These are phyloP conservation scores for Inonotus obliquus DNA, from an alignment of 1,284 basidiomycete species.

Conservation along the genomic window DNA sequence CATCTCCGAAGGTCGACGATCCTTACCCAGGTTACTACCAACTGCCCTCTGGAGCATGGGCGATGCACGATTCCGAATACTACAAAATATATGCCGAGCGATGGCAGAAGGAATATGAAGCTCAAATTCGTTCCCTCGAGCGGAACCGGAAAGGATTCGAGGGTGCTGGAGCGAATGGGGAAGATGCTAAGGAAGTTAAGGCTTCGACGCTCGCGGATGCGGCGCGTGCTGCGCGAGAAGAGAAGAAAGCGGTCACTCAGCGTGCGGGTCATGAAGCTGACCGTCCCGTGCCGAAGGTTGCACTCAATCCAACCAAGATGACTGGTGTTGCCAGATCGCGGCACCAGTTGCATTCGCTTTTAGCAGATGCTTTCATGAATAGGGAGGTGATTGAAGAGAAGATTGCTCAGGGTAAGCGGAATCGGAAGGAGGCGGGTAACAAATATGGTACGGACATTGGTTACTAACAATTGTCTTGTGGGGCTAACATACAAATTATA, in stretches of 20 bases:
- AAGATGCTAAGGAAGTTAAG: slow-evolving; percentile 57
- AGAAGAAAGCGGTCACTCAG: slow-evolving; percentile 64
- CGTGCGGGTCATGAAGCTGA: slow-evolving; percentile 40
- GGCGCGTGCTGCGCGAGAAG: slow-evolving; percentile 67
- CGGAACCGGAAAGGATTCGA: slow-evolving; percentile 68
- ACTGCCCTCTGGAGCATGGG: slow-evolving; percentile 76
- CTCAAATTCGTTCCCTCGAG: slow-evolving; percentile 64
- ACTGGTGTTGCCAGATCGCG: slow-evolving; percentile 64
- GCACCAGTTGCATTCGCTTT: slow-evolving; percentile 70
- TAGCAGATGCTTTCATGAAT: slow-evolving; percentile 75
- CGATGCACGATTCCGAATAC: slow-evolving; percentile 71
- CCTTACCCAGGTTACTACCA: slow-evolving; percentile 88
- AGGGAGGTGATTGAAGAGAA: slow-evolving; percentile 73
- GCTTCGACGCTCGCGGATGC: slow-evolving; percentile 69
- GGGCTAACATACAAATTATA: neutral
- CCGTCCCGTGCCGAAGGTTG: slow-evolving; percentile 65
- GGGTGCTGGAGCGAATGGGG: slow-evolving; percentile 45
- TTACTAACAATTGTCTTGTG: neutral
- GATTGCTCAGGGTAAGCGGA: slow-evolving; percentile 73
- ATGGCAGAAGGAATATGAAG: slow-evolving; percentile 68
- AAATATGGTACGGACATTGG: slow-evolving; percentile 60
- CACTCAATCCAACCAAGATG: slow-evolving; percentile 65
- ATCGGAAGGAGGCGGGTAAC: slow-evolving; percentile 81
- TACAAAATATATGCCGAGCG: slow-evolving; percentile 68
- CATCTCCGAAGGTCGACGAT: slow-evolving; percentile 70